Evolutionary conservation across 108 stramenopile genomes (phyloP).

Genomic region (Skeletonema marinoi): DNA sequence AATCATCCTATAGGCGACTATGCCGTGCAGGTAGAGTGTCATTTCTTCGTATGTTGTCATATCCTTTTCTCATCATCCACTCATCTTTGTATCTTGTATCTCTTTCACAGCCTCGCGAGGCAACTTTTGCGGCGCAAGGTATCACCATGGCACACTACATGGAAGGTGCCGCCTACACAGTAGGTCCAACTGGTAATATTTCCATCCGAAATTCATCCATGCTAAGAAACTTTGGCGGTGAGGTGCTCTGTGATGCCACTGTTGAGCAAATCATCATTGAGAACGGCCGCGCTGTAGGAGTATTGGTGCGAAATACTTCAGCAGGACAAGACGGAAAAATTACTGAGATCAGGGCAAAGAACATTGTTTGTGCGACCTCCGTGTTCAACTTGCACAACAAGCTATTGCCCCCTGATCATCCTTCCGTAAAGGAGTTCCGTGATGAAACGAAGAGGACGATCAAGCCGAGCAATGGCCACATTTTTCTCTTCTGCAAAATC

Average conservation of each 20-base stretch:
- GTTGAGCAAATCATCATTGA: slow-evolving; percentile 55
- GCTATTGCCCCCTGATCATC: slow-evolving; percentile 49
- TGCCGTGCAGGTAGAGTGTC: slow-evolving; percentile 31
- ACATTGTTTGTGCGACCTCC: slow-evolving; percentile 55
- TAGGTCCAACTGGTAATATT: slow-evolving; percentile 58
- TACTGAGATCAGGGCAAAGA: slow-evolving; percentile 51
- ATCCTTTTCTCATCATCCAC: background rate
- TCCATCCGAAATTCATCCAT: slow-evolving; percentile 50
- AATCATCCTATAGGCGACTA: slow-evolving; percentile 67
- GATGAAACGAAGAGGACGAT: slow-evolving; percentile 46
- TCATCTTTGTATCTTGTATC: background rate
- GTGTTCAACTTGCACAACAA: slow-evolving; percentile 62
- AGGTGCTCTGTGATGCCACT: slow-evolving; percentile 58
- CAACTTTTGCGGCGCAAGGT: slow-evolving; percentile 64
- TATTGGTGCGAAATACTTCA: slow-evolving; percentile 52
- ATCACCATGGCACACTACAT: slow-evolving; percentile 54
- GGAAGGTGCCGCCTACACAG: slow-evolving; percentile 55
- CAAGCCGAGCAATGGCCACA: slow-evolving; percentile 47
- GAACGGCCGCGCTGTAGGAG: slow-evolving; percentile 55
- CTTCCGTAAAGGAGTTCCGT: slow-evolving; percentile 47
- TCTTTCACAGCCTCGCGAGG: slow-evolving; percentile 16
- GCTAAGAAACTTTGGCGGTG: slow-evolving; percentile 53
- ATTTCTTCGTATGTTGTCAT: background rate
- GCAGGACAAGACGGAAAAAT: slow-evolving; percentile 28
- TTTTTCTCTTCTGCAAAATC: slow-evolving; percentile 64